Evolutionary conservation across 805 yeast species (phyloP).

Genomic region (Teunomyces panamensis): DNA sequence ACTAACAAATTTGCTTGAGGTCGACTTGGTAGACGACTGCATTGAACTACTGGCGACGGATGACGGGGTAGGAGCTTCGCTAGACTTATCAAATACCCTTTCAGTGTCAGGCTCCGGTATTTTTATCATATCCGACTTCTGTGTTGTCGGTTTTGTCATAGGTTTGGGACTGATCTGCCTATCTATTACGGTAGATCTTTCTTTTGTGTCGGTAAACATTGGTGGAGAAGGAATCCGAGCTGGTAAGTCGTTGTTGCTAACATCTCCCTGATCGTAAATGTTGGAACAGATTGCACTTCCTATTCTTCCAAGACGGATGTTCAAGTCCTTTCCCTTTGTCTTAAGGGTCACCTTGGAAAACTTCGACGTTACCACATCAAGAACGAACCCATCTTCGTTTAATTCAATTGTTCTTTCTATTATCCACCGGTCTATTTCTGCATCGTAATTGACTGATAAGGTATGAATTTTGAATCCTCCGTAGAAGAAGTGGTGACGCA

Average conservation of each 20-base stretch:
- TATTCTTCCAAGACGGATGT: constrained; percentile 24
- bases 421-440: constrained; percentile 31
- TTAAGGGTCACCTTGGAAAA: constrained; percentile 44
- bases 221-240: constrained; percentile 18
- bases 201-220: constrained; percentile 12
- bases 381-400: constrained; percentile 55
- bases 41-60: background rate
- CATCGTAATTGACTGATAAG: constrained; percentile 20
- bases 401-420: constrained; percentile 43
- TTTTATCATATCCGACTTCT: background rate
- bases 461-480: constrained; percentile 60
- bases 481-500: constrained; percentile 56
- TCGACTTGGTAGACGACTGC: background rate
- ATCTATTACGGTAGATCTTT: background rate
- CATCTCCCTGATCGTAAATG: constrained; percentile 12
- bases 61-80: constrained; percentile 1
- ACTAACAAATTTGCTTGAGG: background rate
- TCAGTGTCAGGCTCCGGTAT: background rate
- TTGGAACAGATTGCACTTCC: constrained; percentile 32
- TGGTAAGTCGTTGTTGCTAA: constrained; percentile 4
- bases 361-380: constrained; percentile 48
- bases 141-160: background rate
- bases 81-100: constrained; percentile 4
- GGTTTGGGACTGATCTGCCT: background rate
- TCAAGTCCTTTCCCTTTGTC: constrained; percentile 10